phyloP scores from a whole-genome alignment of 2,329 filamentous ascomycete species.

The Trichoderma atroviride region DNA sequence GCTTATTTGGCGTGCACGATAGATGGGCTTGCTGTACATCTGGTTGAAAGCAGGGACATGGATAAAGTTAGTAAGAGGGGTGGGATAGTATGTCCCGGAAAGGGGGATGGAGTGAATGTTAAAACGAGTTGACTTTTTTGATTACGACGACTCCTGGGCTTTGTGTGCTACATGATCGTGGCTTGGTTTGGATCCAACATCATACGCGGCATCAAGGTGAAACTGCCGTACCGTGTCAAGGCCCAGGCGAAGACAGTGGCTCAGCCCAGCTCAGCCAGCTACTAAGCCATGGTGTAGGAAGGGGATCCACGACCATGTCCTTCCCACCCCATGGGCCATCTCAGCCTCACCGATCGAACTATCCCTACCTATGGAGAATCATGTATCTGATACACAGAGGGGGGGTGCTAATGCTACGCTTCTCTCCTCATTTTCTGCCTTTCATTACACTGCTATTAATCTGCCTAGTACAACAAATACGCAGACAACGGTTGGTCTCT shows the following conservation, averaged over 20 bases:
- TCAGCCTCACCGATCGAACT: constrained; percentile 11
- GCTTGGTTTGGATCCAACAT: not conserved
- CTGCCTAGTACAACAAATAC: constrained; percentile 2
- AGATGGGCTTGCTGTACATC: not conserved
- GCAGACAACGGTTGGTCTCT: not conserved
- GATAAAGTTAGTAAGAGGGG: not conserved
- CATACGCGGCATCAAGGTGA: not conserved
- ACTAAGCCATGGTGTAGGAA: not conserved
- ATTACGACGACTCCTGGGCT: not conserved
- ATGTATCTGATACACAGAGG: not conserved
- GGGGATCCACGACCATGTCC: not conserved
- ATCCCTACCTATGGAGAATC: not conserved
- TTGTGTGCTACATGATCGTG: too few relatives aligned
- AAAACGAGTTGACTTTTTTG: not conserved
- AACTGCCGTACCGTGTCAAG: not conserved
- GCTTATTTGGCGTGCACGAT: not conserved
- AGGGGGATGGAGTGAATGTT: not conserved
- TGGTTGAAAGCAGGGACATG: not conserved
- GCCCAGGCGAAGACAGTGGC: not conserved
- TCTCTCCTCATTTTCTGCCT: not conserved
- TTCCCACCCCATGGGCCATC: constrained; percentile 1
- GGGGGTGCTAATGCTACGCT: not conserved
- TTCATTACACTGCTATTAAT: constrained; percentile 6
- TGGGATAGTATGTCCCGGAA: not conserved
- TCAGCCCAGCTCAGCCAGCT: not conserved